Conservation (phyloP, 495 filamentous ascomycete genomes). For the Aspergillus sclerotiicarbonarius region DNA sequence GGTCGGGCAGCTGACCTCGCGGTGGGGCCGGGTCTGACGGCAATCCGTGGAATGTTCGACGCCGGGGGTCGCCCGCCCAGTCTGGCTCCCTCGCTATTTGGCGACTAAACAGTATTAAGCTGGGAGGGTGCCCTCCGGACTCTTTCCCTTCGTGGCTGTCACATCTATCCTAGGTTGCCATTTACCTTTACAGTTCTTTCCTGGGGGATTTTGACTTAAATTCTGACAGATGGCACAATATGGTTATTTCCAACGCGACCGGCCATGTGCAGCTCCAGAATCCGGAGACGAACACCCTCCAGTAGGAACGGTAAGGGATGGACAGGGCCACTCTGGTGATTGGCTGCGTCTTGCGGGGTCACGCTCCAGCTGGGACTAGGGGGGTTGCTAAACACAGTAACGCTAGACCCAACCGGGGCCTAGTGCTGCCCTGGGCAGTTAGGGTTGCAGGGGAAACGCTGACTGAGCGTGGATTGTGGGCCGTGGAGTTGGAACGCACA, state of each 20-base stretch:
- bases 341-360: constrained; percentile 23
- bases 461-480: background rate
- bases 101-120: background rate
- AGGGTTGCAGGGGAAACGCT: constrained; percentile 12
- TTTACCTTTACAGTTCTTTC: no score
- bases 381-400: constrained; percentile 7
- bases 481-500: background rate
- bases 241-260: background rate
- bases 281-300: background rate
- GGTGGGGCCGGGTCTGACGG: constrained; percentile 22
- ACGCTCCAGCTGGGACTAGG: constrained; percentile 3
- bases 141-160: background rate
- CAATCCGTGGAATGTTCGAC: constrained; percentile 26
- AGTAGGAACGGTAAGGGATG: constrained; percentile 13
- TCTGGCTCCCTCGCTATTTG: background rate
- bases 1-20: constrained; percentile 19
- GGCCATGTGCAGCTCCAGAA: constrained; percentile 4
- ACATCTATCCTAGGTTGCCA: background rate
- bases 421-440: constrained; percentile 16
- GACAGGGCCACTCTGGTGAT: constrained; percentile 1
- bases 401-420: constrained; percentile 4
- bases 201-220: no score
- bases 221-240: no score
- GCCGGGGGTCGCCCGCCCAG: constrained; percentile 2
- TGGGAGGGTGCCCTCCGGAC: background rate